Percentiles rank a stretch among this genome's conserved stretches.
These are phyloP conservation scores for Boletus rubescentipes DNA, from an alignment of 768 basidiomycete genomes.

Conservation along the genomic window DNA sequence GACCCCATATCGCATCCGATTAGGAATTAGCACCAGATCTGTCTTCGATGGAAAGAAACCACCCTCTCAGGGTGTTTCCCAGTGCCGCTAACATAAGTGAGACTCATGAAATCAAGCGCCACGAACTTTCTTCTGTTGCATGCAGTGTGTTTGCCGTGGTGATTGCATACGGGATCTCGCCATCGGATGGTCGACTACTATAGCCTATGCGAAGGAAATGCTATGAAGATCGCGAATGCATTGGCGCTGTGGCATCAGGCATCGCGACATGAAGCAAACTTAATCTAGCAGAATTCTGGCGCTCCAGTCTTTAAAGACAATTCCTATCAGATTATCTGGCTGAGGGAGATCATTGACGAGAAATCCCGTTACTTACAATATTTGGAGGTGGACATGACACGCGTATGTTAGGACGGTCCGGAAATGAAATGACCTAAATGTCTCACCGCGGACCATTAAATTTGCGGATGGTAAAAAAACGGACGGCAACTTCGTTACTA, in stretches of 20 bases:
- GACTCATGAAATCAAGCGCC: slow-evolving; percentile 9
- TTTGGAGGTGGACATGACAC: slow-evolving; percentile 1
- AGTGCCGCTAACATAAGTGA: slow-evolving; percentile 12
- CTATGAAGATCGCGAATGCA: background rate
- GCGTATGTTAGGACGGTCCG: background rate
- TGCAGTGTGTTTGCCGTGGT: background rate
- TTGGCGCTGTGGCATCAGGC: background rate
- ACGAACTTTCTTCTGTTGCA: background rate
- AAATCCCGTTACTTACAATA: background rate
- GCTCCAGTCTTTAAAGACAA: background rate
- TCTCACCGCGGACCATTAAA: slow-evolving; percentile 15
- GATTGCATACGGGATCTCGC: background rate
- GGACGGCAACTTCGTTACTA: background rate
- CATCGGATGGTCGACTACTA: background rate
- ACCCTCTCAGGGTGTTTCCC: background rate
- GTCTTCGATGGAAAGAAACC: slow-evolving; percentile 2
- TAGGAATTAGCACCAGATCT: slow-evolving; percentile 3
- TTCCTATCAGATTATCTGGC: background rate
- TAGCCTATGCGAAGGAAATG: background rate
- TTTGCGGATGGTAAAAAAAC: background rate
- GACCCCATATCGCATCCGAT: slow-evolving; percentile 2
- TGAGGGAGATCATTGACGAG: background rate
- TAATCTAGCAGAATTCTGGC: background rate
- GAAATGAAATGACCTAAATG: slow-evolving; percentile 8
- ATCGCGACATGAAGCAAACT: background rate